A percentile compares a stretch with the other conserved stretches of the same genome.
Evolutionary conservation across 257 asterid genomes (phyloP).

Genomic region (Jaltomata sinuosa): DNA sequence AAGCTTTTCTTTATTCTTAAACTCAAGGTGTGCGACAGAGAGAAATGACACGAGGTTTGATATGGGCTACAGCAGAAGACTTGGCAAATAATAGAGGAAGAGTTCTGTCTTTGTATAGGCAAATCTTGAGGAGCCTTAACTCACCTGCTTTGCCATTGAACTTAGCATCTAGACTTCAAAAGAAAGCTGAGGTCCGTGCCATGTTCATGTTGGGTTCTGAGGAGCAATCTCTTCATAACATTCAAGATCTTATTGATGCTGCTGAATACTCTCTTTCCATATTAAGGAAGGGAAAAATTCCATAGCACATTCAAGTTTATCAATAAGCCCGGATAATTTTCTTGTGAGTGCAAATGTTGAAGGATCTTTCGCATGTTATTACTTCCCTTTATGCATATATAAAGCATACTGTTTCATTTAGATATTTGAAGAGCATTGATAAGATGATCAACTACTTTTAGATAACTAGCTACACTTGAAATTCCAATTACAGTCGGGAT

Average conservation of each 20-base stretch:
- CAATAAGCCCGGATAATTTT: background rate
- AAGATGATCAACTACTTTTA: background rate
- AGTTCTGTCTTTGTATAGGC: slow-evolving; percentile 61
- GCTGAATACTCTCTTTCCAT: slow-evolving; percentile 73
- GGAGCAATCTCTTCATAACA: slow-evolving; percentile 73
- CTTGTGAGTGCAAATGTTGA: background rate
- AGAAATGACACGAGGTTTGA: slow-evolving; percentile 59
- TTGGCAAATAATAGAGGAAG: slow-evolving; percentile 53
- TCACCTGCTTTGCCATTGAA: slow-evolving; percentile 72
- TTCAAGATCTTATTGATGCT: slow-evolving; percentile 71
- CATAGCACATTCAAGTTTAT: slow-evolving; percentile 34
- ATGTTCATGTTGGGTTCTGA: slow-evolving; percentile 66
- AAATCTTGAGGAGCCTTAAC: slow-evolving; percentile 67
- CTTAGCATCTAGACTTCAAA: slow-evolving; percentile 58
- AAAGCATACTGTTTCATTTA: background rate
- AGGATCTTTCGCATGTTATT: background rate
- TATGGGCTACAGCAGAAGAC: slow-evolving; percentile 89
- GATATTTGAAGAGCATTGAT: background rate
- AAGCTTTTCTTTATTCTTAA: background rate
- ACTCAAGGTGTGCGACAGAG: background rate
- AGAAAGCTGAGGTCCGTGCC: slow-evolving; percentile 76
- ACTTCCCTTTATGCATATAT: background rate
- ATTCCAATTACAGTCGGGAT: background rate
- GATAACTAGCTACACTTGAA: background rate
- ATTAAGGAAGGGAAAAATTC: slow-evolving; percentile 56